Conservation (phyloP, 257 asterid species). For the Nicotiana sylvestris region DNA sequence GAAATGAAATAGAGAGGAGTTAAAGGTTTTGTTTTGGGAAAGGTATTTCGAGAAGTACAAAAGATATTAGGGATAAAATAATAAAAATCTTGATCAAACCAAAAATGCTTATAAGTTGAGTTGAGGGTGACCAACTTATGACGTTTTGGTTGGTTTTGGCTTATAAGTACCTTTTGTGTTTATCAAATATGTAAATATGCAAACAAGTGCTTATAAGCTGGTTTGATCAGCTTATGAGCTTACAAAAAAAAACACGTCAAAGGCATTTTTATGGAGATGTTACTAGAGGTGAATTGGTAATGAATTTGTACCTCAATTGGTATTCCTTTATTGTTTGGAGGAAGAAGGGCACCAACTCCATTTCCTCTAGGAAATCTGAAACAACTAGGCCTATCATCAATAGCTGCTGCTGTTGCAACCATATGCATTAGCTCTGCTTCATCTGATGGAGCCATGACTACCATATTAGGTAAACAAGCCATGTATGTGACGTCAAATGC, state of each 20-base stretch:
- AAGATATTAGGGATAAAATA: neutral
- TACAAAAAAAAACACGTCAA: neutral
- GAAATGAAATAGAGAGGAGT: neutral
- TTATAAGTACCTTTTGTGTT: neutral
- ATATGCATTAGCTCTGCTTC: slow-evolving; percentile 83
- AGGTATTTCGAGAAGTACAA: neutral
- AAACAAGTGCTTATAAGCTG: neutral
- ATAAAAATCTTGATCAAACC: neutral
- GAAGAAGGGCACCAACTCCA: slow-evolving; percentile 54
- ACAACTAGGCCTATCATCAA: slow-evolving; percentile 74
- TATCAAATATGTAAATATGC: neutral
- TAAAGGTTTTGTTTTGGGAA: neutral
- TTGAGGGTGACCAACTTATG: neutral
- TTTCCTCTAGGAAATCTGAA: slow-evolving; percentile 79
- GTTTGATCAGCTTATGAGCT: neutral
- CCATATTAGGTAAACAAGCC: slow-evolving; percentile 88
- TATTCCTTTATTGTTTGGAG: slow-evolving; percentile 48
- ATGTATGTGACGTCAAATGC: slow-evolving; percentile 74
- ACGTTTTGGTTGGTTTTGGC: neutral
- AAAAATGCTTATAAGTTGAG: neutral
- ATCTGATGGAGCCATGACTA: slow-evolving; percentile 84
- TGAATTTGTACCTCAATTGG: slow-evolving; percentile 52
- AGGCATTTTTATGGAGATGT: neutral
- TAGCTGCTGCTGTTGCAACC: slow-evolving; percentile 74
- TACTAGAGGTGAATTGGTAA: neutral